These are phyloP conservation scores for Gypsophila paniculata DNA, from an alignment of 179 eudicot genomes.

Conservation along the genomic window DNA sequence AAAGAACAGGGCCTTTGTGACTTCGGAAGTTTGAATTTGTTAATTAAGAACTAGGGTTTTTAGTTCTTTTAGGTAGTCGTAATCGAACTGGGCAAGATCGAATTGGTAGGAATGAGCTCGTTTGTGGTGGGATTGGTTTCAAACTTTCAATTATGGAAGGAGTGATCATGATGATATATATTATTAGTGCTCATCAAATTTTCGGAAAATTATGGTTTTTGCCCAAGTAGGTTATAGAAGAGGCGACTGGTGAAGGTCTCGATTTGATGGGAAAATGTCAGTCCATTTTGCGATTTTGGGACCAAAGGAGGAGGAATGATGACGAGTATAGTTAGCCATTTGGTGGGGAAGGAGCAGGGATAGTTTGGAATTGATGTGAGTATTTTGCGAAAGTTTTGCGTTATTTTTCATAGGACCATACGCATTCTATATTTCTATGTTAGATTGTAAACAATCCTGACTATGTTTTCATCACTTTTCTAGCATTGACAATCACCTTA, in stretches of 20 bases:
- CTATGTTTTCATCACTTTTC: background rate
- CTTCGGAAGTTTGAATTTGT: too few relatives aligned
- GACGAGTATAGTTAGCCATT: constrained; percentile 21
- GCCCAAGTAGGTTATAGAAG: constrained; percentile 31
- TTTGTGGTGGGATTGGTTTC: too few relatives aligned
- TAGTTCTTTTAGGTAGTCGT: too few relatives aligned
- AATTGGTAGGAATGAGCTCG: too few relatives aligned
- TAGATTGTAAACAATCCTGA: background rate
- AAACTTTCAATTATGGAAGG: too few relatives aligned
- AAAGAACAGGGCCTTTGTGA: too few relatives aligned
- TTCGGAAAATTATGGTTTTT: constrained; percentile 9
- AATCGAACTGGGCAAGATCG: too few relatives aligned
- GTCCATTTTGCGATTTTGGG: constrained; percentile 13
- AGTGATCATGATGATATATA: too few relatives aligned
- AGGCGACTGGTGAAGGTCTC: constrained; percentile 23
- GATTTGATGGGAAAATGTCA: constrained; percentile 15
- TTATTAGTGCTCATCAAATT: background rate
- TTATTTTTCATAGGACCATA: too few relatives aligned
- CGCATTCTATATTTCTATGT: too few relatives aligned
- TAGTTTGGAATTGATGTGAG: constrained; percentile 8
- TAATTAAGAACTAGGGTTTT: too few relatives aligned
- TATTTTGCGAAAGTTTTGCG: too few relatives aligned
- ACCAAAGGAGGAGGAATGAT: constrained; percentile 21
- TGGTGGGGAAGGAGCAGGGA: constrained; percentile 17
- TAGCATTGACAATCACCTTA: background rate